Conservation (phyloP, 2,329 filamentous ascomycete genomes). For the Fusarium sp. region DNA sequence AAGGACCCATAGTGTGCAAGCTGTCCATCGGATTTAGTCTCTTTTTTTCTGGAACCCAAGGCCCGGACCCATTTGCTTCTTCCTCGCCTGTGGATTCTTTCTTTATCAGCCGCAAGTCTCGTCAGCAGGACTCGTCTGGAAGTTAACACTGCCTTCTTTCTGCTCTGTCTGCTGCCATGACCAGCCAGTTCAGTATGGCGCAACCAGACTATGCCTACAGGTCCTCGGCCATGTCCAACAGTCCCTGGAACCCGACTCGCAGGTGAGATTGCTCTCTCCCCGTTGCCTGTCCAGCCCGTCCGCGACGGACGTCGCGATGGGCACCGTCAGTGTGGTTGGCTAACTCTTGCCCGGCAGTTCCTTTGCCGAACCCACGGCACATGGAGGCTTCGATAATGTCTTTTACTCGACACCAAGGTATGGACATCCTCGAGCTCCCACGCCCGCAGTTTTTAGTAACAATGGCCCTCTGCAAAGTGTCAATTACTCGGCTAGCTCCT, state of each 20-base stretch:
- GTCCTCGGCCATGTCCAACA: constrained; percentile 56
- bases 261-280: constrained; percentile 56
- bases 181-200: constrained; percentile 56
- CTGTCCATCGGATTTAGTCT: constrained; percentile 43
- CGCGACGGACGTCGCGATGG: not conserved
- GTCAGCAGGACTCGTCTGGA: constrained; percentile 26
- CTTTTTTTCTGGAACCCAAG: constrained; percentile 42
- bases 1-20: constrained; percentile 45
- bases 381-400: constrained; percentile 50
- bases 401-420: constrained; percentile 54
- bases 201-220: constrained; percentile 61
- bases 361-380: constrained; percentile 45
- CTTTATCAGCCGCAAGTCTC: constrained; percentile 46
- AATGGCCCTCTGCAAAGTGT: constrained; percentile 51
- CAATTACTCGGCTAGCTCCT: constrained; percentile 53
- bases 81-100: constrained; percentile 41
- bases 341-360: constrained; percentile 45
- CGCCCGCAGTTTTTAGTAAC: constrained; percentile 45
- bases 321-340: constrained; percentile 21
- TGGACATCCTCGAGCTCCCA: constrained; percentile 40
- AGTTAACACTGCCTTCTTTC: constrained; percentile 38
- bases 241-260: constrained; percentile 62
- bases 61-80: constrained; percentile 38
- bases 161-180: constrained; percentile 36
- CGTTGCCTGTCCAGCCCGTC: constrained; percentile 1